These are phyloP conservation scores for Leccinum griseonigrum DNA, from an alignment of 1,284 basidiomycete species.

Conservation along the genomic window DNA sequence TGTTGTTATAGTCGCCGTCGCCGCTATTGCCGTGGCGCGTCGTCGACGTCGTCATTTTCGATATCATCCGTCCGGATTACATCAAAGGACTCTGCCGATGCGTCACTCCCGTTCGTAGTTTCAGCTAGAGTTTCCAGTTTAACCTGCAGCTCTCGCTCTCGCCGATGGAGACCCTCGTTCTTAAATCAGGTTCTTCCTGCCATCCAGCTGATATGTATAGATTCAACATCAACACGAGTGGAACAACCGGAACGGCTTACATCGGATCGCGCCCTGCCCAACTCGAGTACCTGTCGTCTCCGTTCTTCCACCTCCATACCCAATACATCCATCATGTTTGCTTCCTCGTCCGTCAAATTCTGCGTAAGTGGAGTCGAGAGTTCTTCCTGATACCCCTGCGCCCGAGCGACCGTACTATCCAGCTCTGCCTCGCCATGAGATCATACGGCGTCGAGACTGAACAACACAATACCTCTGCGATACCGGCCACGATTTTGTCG, in stretches of 20 bases:
- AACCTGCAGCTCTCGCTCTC: slow-evolving; percentile 72
- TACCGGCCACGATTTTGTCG: too few relatives aligned
- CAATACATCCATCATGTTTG: slow-evolving; percentile 65
- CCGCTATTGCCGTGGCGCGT: not conserved
- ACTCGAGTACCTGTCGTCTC: slow-evolving; percentile 68
- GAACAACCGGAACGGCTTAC: slow-evolving; percentile 41
- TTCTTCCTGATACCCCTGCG: slow-evolving; percentile 71
- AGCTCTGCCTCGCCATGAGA: too few relatives aligned
- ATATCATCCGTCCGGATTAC: slow-evolving; percentile 18
- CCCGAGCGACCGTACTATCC: too few relatives aligned
- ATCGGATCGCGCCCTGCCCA: slow-evolving; percentile 70
- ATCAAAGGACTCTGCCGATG: slow-evolving; percentile 65
- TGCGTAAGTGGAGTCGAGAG: slow-evolving; percentile 74
- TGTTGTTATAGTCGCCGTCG: not conserved
- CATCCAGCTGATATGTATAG: slow-evolving; percentile 57
- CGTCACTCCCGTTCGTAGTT: slow-evolving; percentile 56
- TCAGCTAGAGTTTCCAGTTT: slow-evolving; percentile 78
- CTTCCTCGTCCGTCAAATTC: slow-evolving; percentile 74
- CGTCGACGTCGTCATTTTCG: too few relatives aligned
- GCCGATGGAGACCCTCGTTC: slow-evolving; percentile 81
- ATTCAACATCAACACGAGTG: slow-evolving; percentile 2
- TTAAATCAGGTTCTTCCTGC: slow-evolving; percentile 79
- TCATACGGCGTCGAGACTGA: too few relatives aligned
- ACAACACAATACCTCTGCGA: too few relatives aligned
- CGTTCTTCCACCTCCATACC: slow-evolving; percentile 75